Evolutionary conservation across 1,284 basidiomycete species (phyloP).

Genomic region (Anthracocystis panici-leucophaei): DNA sequence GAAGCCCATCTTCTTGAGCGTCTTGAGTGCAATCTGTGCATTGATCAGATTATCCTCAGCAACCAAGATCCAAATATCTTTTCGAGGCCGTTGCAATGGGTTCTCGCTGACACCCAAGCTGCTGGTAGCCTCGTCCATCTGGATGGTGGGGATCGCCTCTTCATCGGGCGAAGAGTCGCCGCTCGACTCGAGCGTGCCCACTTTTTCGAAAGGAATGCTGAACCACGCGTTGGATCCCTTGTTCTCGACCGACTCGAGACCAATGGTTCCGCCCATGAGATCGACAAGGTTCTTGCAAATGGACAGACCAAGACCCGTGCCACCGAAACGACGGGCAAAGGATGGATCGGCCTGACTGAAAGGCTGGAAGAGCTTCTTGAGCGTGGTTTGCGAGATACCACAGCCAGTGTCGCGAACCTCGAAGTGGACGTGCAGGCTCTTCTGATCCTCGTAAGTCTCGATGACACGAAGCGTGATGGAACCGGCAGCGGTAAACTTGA

Average conservation of each 20-base stretch:
- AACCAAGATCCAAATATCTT: conserved; percentile 66
- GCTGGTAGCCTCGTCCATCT: conserved; percentile 52
- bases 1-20: conserved; percentile 66
- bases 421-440: conserved; percentile 61
- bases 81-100: conserved; percentile 52
- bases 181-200: conserved; percentile 25
- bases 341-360: conserved; percentile 68
- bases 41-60: conserved; percentile 68
- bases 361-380: conserved; percentile 69
- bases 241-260: conserved; percentile 63
- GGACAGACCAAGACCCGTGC: conserved; percentile 64
- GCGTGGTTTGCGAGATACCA: conserved; percentile 65
- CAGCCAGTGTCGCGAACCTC: conserved; percentile 69
- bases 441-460: conserved; percentile 59
- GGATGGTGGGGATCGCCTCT: conserved; percentile 23
- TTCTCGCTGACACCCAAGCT: conserved; percentile 54
- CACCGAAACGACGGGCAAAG: conserved; percentile 63
- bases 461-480: conserved; percentile 65
- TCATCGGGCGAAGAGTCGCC: conserved; percentile 42
- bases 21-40: conserved; percentile 64
- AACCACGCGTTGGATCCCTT: conserved; percentile 66
- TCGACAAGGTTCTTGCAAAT: conserved; percentile 64
- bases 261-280: conserved; percentile 64
- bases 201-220: conserved; percentile 62
- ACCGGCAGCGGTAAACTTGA: conserved; percentile 70